Evolutionary conservation across 2,329 filamentous ascomycete species (phyloP).

Genomic region (Microcyclosporella mali): DNA sequence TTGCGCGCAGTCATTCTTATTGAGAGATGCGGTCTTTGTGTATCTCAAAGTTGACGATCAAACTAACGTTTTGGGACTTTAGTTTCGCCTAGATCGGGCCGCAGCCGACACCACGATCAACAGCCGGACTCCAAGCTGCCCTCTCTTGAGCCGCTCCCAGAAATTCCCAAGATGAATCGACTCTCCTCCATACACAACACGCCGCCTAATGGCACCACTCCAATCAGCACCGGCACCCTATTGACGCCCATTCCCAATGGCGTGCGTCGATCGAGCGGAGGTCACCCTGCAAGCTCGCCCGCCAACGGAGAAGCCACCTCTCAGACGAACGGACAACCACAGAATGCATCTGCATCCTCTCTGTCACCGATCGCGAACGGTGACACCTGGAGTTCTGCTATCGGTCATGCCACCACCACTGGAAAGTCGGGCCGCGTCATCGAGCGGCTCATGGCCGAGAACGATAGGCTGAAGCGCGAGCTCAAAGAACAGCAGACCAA

Average conservation of each 20-base stretch:
- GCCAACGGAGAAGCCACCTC: conserved; percentile 10
- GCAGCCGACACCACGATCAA: conserved; percentile 1
- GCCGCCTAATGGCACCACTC: conserved; percentile 5
- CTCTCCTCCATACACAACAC: conserved; percentile 5
- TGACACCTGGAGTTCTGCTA: conserved; percentile 57
- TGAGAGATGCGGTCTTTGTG: neutral
- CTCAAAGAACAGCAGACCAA: conserved; percentile 38
- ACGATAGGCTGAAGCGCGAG: conserved; percentile 69
- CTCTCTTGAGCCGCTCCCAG: conserved; percentile 4
- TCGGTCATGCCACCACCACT: conserved; percentile 58
- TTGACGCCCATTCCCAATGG: conserved; percentile 15
- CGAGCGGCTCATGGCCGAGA: conserved; percentile 73
- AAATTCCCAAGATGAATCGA: conserved; percentile 14
- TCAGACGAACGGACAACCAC: conserved; percentile 8
- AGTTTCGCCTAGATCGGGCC: neutral
- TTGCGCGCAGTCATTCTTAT: neutral
- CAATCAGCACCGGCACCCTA: conserved; percentile 8
- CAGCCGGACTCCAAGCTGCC: no score
- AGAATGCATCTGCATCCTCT: conserved; percentile 10
- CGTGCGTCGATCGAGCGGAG: conserved; percentile 11
- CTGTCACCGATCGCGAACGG: conserved; percentile 10
- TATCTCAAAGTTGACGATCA: neutral
- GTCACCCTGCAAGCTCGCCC: neutral
- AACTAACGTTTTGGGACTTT: neutral
- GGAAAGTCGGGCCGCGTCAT: conserved; percentile 75